phyloP scores from a whole-genome alignment of 148 eudicot species.

The Selenicereus undatus region DNA sequence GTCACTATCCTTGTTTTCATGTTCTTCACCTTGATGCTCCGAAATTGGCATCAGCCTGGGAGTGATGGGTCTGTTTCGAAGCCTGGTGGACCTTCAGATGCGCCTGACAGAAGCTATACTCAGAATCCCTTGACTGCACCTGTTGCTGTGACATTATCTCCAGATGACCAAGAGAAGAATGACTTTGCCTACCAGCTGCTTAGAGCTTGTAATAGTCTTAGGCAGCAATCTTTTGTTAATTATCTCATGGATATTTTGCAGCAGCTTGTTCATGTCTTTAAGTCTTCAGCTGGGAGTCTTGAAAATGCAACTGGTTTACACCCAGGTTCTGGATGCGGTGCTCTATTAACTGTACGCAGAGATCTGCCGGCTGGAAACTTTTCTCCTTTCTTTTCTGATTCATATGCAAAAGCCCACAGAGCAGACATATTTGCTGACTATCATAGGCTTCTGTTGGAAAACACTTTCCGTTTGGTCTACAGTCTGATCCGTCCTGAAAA shows the following conservation, averaged over 20 bases:
- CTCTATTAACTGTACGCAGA: constrained; percentile 82
- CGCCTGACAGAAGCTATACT: constrained; percentile 51
- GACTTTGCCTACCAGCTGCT: constrained; percentile 71
- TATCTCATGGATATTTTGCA: constrained; percentile 97
- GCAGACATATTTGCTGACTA: constrained; percentile 87
- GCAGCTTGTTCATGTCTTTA: constrained; percentile 84
- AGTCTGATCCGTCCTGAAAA: constrained; percentile 96
- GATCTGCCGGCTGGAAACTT: constrained; percentile 98
- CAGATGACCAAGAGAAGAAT: constrained; percentile 72
- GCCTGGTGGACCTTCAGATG: constrained; percentile 60
- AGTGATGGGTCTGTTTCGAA: constrained; percentile 61
- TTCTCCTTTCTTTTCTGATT: constrained; percentile 96
- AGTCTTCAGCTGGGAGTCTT: constrained; percentile 56
- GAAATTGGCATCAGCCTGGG: constrained; percentile 99
- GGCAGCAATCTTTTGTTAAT: constrained; percentile 86
- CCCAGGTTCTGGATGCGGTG: constrained; percentile 91
- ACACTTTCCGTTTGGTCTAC: constrained; percentile 86
- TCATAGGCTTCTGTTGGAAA: constrained; percentile 87
- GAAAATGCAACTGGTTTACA: constrained; percentile 55
- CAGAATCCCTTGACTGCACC: constrained; percentile 42
- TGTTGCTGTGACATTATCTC: constrained; percentile 33
- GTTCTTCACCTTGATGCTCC: constrained; percentile 96
- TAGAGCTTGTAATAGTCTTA: constrained; percentile 75
- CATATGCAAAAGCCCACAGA: constrained; percentile 92
- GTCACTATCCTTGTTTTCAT: constrained; percentile 82